Conservation (phyloP, 148 eudicot genomes). For the Oxyria digyna region DNA sequence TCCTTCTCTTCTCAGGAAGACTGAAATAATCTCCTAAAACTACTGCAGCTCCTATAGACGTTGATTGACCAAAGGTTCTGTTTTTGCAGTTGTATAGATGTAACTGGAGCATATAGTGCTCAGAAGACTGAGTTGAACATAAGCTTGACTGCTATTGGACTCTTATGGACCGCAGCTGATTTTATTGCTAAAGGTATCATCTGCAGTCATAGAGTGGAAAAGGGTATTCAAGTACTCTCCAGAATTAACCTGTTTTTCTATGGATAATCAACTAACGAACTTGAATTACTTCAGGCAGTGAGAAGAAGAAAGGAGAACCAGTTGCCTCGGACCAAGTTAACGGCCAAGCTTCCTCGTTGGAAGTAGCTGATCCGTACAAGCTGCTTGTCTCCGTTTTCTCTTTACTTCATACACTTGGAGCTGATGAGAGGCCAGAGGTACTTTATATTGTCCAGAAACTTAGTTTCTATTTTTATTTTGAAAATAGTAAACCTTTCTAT, state of each 20-base stretch:
- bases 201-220: conserved; percentile 25
- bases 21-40: not conserved
- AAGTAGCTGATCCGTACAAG: conserved; percentile 54
- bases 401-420: conserved; percentile 78
- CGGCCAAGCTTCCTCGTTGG: conserved; percentile 29
- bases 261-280: not conserved
- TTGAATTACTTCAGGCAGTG: conserved; percentile 13
- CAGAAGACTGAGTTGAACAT: conserved; percentile 94
- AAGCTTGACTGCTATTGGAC: conserved; percentile 90
- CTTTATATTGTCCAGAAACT: not conserved
- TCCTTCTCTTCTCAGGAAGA: not conserved
- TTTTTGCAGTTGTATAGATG: conserved; percentile 73
- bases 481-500: not conserved
- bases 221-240: conserved; percentile 10
- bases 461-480: not conserved
- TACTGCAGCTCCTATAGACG: not conserved
- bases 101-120: conserved; percentile 87
- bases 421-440: conserved; percentile 99
- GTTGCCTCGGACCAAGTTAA: conserved; percentile 15
- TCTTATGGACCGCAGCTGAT: conserved; percentile 94
- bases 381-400: conserved; percentile 70
- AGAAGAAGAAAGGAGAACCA: conserved; percentile 24
- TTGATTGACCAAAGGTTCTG: not conserved
- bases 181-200: conserved; percentile 74
- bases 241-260: not conserved